Evolutionary conservation across 768 basidiomycete species (phyloP).

Genomic region (Boletus speciosus): DNA sequence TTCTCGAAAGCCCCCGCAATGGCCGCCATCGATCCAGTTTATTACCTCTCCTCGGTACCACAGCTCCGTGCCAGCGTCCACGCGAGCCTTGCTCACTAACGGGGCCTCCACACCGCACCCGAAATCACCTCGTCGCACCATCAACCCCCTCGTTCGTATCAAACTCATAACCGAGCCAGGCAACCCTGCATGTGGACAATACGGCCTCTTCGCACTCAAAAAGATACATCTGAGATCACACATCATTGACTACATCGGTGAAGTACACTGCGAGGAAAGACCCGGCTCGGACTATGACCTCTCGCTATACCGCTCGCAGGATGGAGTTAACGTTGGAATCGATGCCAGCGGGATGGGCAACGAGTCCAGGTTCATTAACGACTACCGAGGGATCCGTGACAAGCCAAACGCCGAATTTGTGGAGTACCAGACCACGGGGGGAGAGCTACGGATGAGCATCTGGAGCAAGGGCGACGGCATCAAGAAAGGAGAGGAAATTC

Average conservation of each 20-base stretch:
- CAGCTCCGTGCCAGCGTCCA: constrained; percentile 47
- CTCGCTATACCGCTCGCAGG: constrained; percentile 61
- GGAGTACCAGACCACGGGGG: constrained; percentile 49
- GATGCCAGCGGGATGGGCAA: constrained; percentile 79
- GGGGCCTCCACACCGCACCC: constrained; percentile 8
- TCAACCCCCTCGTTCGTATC: constrained; percentile 47
- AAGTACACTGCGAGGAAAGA: constrained; percentile 78
- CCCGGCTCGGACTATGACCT: constrained; percentile 83
- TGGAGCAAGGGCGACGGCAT: constrained; percentile 61
- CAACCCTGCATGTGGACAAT: constrained; percentile 80
- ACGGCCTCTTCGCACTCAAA: constrained; percentile 74
- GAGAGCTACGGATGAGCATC: constrained; percentile 75
- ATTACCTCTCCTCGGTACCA: constrained; percentile 53
- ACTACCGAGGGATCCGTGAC: constrained; percentile 73
- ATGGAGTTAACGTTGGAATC: constrained; percentile 64
- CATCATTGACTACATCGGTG: constrained; percentile 79
- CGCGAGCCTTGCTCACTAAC: constrained; percentile 38
- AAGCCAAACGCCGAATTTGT: constrained; percentile 71
- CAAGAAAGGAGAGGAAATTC: constrained; percentile 77
- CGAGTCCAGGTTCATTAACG: constrained; percentile 87
- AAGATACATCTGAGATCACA: constrained; percentile 64
- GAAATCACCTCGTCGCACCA: constrained; percentile 1
- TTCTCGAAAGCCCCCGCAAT: constrained; percentile 34
- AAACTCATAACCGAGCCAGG: constrained; percentile 47
- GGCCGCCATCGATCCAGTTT: constrained; percentile 58